Evolutionary conservation across 2,329 filamentous ascomycete species (phyloP), one percentile per base, ranked within the genome.

Genomic region (Monosporascus cannonballus): DNA sequence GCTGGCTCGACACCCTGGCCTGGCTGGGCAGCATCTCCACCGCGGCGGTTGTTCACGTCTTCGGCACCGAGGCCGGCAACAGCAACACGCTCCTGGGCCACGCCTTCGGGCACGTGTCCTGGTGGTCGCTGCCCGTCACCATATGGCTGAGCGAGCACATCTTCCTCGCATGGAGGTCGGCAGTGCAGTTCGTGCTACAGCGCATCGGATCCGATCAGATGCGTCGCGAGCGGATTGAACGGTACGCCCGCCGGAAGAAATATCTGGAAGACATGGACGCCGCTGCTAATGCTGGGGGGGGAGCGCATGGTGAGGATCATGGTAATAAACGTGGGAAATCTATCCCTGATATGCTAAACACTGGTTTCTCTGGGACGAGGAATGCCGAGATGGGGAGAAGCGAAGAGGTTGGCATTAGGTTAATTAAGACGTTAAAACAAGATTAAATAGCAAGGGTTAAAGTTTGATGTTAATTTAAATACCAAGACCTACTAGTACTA

Each of bases 101-200:
- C 8, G 37, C 37, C 3, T 42, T 57, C 71, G 79, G 51, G 65
- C 75, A 56, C 69, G 78, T 86, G 56, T 79, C 76, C 52, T 85
- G 80, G 66, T 85, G 82, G 75, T 83, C 80, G 1, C 73, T 91
- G 0, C 77, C 90, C 9, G 74, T 90, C 24, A 80, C 82, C 0
- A 83, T 91, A 41, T 86, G 91, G 66, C 78, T 89, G 64, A 83
- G 84, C 52, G 87, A 91, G 64, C 88, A 91, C 63, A 70, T 85
- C 27, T 89, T 89, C 61, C 76, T 91, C 4, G 68, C 83, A 6
- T 72, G 87, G 0, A 80, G 85, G 0, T 62, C 69, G 1, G 39
- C 71, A 0, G 69, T 73, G 1, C 63, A 66, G 15, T 71, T 64
- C 27, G 51, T 69, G 0, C 69, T 76, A 6, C 59, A 71, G 18